Evolutionary conservation across 208 protist genomes (phyloP), one percentile per base, ranked within the genome.

Genomic region (Leishmania guyanensis): DNA sequence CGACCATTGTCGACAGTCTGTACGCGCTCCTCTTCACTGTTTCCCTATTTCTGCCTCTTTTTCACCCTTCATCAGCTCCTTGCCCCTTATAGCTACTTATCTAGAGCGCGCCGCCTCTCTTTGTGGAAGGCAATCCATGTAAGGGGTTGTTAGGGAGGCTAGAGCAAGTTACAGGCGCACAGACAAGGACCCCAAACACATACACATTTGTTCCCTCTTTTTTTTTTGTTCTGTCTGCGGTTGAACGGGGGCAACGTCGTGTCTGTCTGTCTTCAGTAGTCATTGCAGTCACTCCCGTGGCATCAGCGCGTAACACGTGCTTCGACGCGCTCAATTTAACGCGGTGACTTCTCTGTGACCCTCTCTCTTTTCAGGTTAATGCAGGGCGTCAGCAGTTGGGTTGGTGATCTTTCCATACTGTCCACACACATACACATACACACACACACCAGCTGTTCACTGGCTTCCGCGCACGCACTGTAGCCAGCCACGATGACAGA

Each of bases 401-500:
- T 46, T 46, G 43, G 43, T 46, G 43, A 46, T 46, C 43, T 10
- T 46, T 46, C 43, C 43, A 46, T 46, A 46, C 43, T 46, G 43
- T 46, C 43, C 43, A 46, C 43, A 46, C 43, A 46, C 43, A 46
- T 46, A 46, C 5, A 6, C 20, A 36, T 22, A 17, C 50, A 26
- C 46, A 10, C 16, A 66, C 29, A 43, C 71, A 62, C 26, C 10
- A 46, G n/a, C 50, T 33, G 5, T 46, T 62, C 48, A 20, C 6
- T 36, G 14, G 14, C 17, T 17, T 53, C 16, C 43, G 20, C 20
- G 22, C 8, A 53, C 43, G 10, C 46, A 36, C 26, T 53, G 43
- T 73, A 56, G 20, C n/a, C 6, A 39, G 48, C 12, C 20, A 71
- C 62, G 14, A 87, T 87, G 84, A 66, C 80, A n/a, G 82, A 86